Conservation (phyloP, 306 rosid species). For the Malus fusca region DNA sequence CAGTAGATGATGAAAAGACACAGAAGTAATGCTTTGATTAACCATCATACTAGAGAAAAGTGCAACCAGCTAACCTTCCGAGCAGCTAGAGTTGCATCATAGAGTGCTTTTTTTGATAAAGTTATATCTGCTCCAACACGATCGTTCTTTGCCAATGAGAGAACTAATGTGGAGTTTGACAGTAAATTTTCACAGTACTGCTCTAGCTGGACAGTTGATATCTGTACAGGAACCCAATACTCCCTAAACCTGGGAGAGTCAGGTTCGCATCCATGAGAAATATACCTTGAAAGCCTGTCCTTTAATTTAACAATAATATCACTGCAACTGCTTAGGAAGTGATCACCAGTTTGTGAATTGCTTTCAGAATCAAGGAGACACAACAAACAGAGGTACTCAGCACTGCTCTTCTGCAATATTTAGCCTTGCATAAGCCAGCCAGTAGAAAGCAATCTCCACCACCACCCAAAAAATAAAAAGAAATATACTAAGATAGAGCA, state of each 20-base stretch:
- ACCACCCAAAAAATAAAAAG: background rate
- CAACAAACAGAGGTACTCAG: slow-evolving; percentile 37
- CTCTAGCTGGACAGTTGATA: slow-evolving; percentile 82
- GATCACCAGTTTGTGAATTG: slow-evolving; percentile 18
- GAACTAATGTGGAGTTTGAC: slow-evolving; percentile 48
- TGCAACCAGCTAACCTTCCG: slow-evolving; percentile 59
- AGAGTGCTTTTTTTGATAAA: slow-evolving; percentile 18
- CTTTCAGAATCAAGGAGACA: slow-evolving; percentile 34
- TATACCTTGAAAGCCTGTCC: slow-evolving; percentile 48
- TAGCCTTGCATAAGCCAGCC: slow-evolving; percentile 23
- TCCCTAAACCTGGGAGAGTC: slow-evolving; percentile 58
- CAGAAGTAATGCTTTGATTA: slow-evolving; percentile 15
- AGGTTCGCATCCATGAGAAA: slow-evolving; percentile 36
- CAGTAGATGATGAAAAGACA: background rate
- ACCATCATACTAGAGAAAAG: slow-evolving; percentile 19
- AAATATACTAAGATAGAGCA: background rate
- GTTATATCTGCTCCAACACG: slow-evolving; percentile 22
- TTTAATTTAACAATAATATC: slow-evolving; percentile 39
- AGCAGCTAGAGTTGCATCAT: slow-evolving; percentile 40
- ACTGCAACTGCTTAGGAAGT: slow-evolving; percentile 25
- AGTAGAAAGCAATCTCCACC: background rate
- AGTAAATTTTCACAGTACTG: slow-evolving; percentile 71
- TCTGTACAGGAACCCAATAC: slow-evolving; percentile 85
- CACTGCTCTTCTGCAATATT: slow-evolving; percentile 50
- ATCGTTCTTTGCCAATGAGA: slow-evolving; percentile 45